A percentile compares a stretch with the other conserved stretches of the same genome.
These are phyloP conservation scores for Pseudopithomyces chartarum DNA, from an alignment of 2,329 filamentous ascomycete genomes.

Conservation along the genomic window DNA sequence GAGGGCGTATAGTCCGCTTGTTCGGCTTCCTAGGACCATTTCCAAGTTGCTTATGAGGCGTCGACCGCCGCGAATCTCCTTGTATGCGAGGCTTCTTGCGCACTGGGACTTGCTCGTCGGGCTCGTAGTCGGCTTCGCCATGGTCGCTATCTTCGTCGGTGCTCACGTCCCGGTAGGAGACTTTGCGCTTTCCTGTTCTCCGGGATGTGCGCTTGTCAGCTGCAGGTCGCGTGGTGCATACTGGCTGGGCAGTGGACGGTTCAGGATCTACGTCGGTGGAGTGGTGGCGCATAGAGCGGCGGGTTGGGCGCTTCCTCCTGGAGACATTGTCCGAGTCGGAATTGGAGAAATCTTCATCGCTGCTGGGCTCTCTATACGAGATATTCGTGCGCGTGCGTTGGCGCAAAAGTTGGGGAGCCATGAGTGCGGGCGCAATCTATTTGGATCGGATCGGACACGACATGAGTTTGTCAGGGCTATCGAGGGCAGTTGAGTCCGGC, in stretches of 20 bases:
- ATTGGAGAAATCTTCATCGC: conserved; percentile 35
- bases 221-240: conserved; percentile 4
- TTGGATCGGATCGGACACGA: neutral
- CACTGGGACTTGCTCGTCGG: conserved; percentile 16
- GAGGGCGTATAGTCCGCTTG: conserved; percentile 2
- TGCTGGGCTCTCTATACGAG: conserved; percentile 45
- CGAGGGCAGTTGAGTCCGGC: neutral
- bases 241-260: conserved; percentile 12
- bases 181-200: conserved; percentile 18
- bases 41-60: conserved; percentile 13
- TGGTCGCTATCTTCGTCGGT: conserved; percentile 34
- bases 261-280: conserved; percentile 14
- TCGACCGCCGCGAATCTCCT: conserved; percentile 10
- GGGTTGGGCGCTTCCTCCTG: conserved; percentile 26
- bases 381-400: conserved; percentile 44
- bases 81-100: conserved; percentile 14
- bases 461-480: neutral
- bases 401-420: conserved; percentile 26
- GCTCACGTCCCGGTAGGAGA: conserved; percentile 42
- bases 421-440: conserved; percentile 15
- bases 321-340: conserved; percentile 18
- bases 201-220: conserved; percentile 10
- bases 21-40: neutral
- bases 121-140: conserved; percentile 33
- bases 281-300: conserved; percentile 31